phyloP scores from a whole-genome alignment of 352 stramenopile genomes.

The Phytophthora cryptogea region DNA sequence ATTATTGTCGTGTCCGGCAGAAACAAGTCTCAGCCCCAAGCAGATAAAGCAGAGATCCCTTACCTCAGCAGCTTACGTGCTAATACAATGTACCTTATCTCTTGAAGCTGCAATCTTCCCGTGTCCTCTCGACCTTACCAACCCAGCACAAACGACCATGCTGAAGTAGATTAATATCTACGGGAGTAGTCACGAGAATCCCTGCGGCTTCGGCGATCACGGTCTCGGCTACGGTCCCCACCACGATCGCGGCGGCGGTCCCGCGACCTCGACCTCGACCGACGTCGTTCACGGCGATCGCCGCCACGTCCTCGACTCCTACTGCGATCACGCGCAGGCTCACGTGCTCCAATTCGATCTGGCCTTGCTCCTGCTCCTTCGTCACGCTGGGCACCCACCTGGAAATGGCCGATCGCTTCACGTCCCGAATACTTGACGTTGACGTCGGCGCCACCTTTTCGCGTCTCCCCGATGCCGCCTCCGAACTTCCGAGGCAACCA shows the following conservation, averaged over 20 bases:
- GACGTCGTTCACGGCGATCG: slow-evolving; percentile 37
- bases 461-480: slow-evolving; percentile 92
- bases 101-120: neutral
- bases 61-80: slow-evolving; percentile 12
- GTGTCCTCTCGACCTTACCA: neutral
- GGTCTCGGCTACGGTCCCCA: slow-evolving; percentile 43
- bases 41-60: slow-evolving; percentile 3
- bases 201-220: slow-evolving; percentile 54
- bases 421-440: slow-evolving; percentile 89
- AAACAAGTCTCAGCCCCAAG: neutral
- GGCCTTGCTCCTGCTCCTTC: slow-evolving; percentile 23
- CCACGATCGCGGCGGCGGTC: slow-evolving; percentile 49
- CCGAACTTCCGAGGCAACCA: slow-evolving; percentile 96
- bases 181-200: slow-evolving; percentile 55
- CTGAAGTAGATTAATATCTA: slow-evolving; percentile 30
- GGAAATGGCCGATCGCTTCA: slow-evolving; percentile 45
- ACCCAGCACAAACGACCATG: slow-evolving; percentile 1
- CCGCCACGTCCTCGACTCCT: slow-evolving; percentile 53
- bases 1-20: neutral
- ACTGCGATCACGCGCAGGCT: slow-evolving; percentile 35
- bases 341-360: slow-evolving; percentile 40
- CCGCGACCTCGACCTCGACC: slow-evolving; percentile 33
- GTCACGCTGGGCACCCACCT: slow-evolving; percentile 40
- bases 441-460: slow-evolving; percentile 74
- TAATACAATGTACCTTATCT: slow-evolving; percentile 19